These are phyloP conservation scores for Leccinellum luteum DNA, from an alignment of 768 basidiomycete genomes.

Conservation along the genomic window DNA sequence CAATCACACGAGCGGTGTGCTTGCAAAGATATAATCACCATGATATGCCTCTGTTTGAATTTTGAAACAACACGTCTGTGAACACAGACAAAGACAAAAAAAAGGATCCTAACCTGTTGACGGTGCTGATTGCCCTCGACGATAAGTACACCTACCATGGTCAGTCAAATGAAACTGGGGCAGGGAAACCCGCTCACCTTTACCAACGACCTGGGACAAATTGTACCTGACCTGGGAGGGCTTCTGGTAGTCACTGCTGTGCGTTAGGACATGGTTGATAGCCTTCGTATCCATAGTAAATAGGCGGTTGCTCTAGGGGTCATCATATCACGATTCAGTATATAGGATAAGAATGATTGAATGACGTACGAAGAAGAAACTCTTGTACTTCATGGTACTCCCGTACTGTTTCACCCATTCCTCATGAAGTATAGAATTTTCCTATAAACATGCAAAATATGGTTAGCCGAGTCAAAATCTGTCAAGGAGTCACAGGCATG, in stretches of 20 bases:
- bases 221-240: not conserved
- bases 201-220: not conserved
- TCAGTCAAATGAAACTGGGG: not conserved
- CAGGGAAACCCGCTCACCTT: not conserved
- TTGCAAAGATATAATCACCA: slow-evolving; percentile 17
- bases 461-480: not conserved
- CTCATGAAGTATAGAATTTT: slow-evolving; percentile 8
- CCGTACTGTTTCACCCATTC: slow-evolving; percentile 17
- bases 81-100: not conserved
- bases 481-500: not conserved
- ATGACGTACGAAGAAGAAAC: slow-evolving; percentile 9
- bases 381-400: slow-evolving; percentile 9
- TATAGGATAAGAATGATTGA: no score
- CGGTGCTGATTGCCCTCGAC: slow-evolving; percentile 30
- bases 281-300: slow-evolving; percentile 3
- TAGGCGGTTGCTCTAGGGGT: not conserved
- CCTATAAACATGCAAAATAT: not conserved
- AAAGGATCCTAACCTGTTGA: slow-evolving; percentile 29
- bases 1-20: not conserved
- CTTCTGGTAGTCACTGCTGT: slow-evolving; percentile 4
- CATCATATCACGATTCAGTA: not conserved
- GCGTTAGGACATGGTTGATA: slow-evolving; percentile 5
- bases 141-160: slow-evolving; percentile 1
- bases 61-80: not conserved
- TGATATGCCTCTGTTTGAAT: slow-evolving; percentile 17